Evolutionary conservation across 225 moss, liverwort and hornwort genomes (phyloP), one percentile per base, ranked within the genome.

Genomic region (Polytrichum formosum): DNA sequence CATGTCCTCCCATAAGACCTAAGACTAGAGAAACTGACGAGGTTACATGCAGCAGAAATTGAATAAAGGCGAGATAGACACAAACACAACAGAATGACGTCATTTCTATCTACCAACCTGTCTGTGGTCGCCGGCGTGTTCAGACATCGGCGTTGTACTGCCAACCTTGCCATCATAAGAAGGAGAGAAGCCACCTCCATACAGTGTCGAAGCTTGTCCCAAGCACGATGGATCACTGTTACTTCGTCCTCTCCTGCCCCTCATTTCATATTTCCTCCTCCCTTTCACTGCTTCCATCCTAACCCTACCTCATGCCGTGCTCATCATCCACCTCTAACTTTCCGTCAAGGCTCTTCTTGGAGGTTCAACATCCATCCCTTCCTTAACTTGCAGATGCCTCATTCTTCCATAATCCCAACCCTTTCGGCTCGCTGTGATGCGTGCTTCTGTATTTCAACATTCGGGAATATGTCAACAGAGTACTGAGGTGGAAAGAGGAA

Each of bases 141-240:
- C 53, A 54, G 67, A 53, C 25, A 54, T 67, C 10, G 67, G 26
- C 1, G 67, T 53, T 53, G 67, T 53, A 54, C 23, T 53, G 26
- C 6, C 26, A 26, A 16, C 67, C 22, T 67, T 54, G 53, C 53
- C 53, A 13, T 26, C 2, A 23, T 26, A 54, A 23, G 67, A 53
- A 21, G 67, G 26, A 53, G 67, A 26, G 5, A 5, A 26, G 20
- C 25, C 27, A 20, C 26, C 54, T 67, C 67, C 67, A 67, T 67
- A 67, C 26, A 54, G 54, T 26, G 67, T 67, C 53, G 67, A 67
- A 67, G 67, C 54, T 26, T 53, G 67, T 54, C 53, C 53, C 27
- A 67, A 54, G 27, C 54, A 67, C 6, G 53, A 23, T 16, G 54
- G 53, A 26, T 67, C 67, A 23, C 26, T 63, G 26, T 54, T 67